Base-by-base conservation (phyloP, 2,329 filamentous ascomycete genomes). In the Epichloe sylvatica region DNA sequence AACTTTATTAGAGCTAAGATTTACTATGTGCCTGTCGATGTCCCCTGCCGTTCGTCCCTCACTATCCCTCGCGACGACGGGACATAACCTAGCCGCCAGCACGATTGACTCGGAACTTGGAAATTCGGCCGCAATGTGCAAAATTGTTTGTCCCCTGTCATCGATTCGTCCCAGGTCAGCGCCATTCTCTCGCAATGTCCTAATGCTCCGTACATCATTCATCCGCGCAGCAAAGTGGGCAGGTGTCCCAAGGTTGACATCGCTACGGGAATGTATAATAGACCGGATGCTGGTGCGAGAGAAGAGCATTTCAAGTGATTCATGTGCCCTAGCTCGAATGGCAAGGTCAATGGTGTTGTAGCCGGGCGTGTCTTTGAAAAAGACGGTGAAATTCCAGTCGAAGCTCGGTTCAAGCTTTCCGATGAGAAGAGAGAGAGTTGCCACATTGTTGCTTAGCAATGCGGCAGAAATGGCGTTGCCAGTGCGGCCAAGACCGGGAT, bases 181-280 rank as follows among this genome's bases (percentile, higher is more conserved):
- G n/a, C 44, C 49, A 5, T 46, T 15, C 17, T 21, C 11, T 9
- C 25, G 13, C 45, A 50, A 13, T 5, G 35, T 35, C n/a, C 23
- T 12, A 0, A 50, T 25, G 33, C 37, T 36, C 19, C n/a, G 4
- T 12, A 4, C 5, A 3, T 45, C 35, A 19, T 25, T 15, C 13
- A 21, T n/a, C 35, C 43, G 19, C 5, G 44, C 49, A 15, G 49
- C 49, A 17, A 36, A 35, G 30, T 46, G 37, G 4, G 39, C 49
- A n/a, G 43, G 49, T 15, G 44, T 46, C 12, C 49, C 49, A 5
- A 33, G 30, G 19, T 50, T 50, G 39, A 50, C 34, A 7, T n/a
- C 12, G 38, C 49, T 50, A 13, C 25, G 44, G 3, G 33, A 15
- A 40, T 47, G 5, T 15, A 50, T 36, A 7, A 46, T 47, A 17